These are phyloP conservation scores for Crataegus laevigata DNA, from an alignment of 306 rosid genomes.

Conservation along the genomic window DNA sequence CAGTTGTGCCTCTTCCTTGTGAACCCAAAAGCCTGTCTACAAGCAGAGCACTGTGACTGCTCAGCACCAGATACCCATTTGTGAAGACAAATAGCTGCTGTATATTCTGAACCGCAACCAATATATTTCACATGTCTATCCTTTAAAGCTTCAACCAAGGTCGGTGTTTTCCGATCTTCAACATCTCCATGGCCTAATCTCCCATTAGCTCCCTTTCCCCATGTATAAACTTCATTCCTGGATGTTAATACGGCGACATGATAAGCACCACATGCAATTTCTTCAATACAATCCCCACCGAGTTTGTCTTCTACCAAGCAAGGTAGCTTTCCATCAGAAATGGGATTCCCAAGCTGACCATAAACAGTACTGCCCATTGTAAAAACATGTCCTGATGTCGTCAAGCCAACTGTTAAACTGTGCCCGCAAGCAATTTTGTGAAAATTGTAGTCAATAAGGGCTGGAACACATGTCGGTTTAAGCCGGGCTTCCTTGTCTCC, in stretches of 20 bases:
- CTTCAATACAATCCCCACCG: constrained; percentile 61
- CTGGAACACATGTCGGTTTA: constrained; percentile 83
- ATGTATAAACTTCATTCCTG: constrained; percentile 91
- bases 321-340: constrained; percentile 81
- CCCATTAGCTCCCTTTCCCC: constrained; percentile 99
- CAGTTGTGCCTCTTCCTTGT: constrained; percentile 97
- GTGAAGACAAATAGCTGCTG: constrained; percentile 97
- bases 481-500: constrained; percentile 95
- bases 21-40: constrained; percentile 97
- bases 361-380: constrained; percentile 96
- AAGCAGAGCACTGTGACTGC: constrained; percentile 94
- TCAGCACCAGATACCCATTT: constrained; percentile 95
- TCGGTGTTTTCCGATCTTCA: constrained; percentile 90
- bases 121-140: constrained; percentile 86
- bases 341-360: constrained; percentile 96
- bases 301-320: constrained; percentile 79
- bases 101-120: constrained; percentile 84
- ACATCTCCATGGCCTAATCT: constrained; percentile 96
- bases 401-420: constrained; percentile 85
- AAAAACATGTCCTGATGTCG: constrained; percentile 78
- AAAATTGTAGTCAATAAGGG: constrained; percentile 80
- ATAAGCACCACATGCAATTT: constrained; percentile 95
- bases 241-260: constrained; percentile 85
- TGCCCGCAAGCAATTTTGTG: constrained; percentile 92
- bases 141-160: constrained; percentile 79